These are phyloP conservation scores for Fusarium nurragi DNA, from an alignment of 2,329 filamentous ascomycete genomes.

Conservation along the genomic window DNA sequence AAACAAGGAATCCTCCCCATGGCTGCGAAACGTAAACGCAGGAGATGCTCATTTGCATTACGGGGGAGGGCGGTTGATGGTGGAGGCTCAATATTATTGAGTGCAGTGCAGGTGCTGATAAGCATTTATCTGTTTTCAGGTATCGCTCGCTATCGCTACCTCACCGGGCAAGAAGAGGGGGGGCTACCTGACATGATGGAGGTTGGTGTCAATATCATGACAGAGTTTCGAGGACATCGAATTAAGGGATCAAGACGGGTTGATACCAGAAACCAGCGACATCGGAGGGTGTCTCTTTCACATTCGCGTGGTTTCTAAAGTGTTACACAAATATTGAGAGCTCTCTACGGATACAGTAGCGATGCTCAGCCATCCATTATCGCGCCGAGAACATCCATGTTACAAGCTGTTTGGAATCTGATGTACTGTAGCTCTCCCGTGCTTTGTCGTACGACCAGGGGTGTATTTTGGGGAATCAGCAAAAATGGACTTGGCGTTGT, in stretches of 20 bases:
- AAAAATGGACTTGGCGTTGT: constrained; percentile 2
- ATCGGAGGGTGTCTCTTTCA: constrained; percentile 13
- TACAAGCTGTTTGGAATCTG: neutral
- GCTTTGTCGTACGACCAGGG: constrained; percentile 29
- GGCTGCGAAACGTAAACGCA: constrained; percentile 25
- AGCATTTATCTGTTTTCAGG: constrained; percentile 26
- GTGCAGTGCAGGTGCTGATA: constrained; percentile 21
- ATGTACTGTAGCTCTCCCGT: constrained; percentile 22
- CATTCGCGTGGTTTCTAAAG: constrained; percentile 8
- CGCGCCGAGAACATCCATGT: neutral
- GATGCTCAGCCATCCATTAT: neutral
- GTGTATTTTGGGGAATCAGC: neutral
- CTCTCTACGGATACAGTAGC: neutral
- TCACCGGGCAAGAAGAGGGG: constrained; percentile 1
- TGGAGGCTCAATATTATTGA: constrained; percentile 15
- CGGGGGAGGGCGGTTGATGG: constrained; percentile 27
- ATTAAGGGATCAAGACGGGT: neutral
- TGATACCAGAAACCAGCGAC: neutral
- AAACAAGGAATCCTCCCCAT: neutral
- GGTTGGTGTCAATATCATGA: constrained; percentile 27
- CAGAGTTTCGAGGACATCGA: neutral
- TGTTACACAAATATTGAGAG: constrained; percentile 21
- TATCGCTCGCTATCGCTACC: constrained; percentile 5
- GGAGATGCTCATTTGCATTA: constrained; percentile 32
- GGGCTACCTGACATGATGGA: constrained; percentile 6